Percentiles rank a stretch among this genome's conserved stretches.
These are phyloP conservation scores for Paramecium sonneborni DNA, from an alignment of 73 alveolate genomes.

Conservation along the genomic window DNA sequence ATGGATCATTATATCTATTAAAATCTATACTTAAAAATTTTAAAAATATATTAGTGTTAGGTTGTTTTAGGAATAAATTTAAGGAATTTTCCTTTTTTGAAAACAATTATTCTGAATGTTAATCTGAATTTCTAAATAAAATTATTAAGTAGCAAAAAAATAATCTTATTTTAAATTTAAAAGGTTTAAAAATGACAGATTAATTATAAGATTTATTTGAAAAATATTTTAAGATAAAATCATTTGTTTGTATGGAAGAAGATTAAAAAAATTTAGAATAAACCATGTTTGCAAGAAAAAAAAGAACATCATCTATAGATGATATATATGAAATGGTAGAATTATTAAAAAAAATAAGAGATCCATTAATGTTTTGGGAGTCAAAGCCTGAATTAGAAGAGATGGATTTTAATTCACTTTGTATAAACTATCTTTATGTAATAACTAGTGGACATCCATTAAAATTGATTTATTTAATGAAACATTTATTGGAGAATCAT, in stretches of 20 bases:
- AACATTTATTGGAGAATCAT: neutral
- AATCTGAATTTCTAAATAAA: neutral
- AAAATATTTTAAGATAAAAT: neutral
- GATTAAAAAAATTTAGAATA: neutral
- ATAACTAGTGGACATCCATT: slow-evolving; percentile 18
- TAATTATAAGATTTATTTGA: neutral
- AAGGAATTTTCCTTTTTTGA: neutral
- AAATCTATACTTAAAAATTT: neutral
- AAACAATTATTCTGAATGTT: neutral
- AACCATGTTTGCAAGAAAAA: neutral
- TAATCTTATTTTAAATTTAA: neutral
- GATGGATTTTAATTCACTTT: slow-evolving; percentile 21
- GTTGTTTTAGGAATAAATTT: neutral
- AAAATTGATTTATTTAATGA: neutral
- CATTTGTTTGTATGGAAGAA: slow-evolving; percentile 11
- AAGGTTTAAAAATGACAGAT: neutral
- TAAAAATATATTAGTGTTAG: neutral
- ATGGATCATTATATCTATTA: neutral
- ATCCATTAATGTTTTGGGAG: slow-evolving; percentile 34
- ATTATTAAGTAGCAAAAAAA: neutral
- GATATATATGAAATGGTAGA: slow-evolving; percentile 16
- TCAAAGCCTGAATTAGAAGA: slow-evolving; percentile 34
- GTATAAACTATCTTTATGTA: neutral
- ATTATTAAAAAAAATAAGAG: neutral
- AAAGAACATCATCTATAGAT: neutral